These are phyloP conservation scores for Phytophthora citrophthora DNA, from an alignment of 352 stramenopile species.

Conservation along the genomic window DNA sequence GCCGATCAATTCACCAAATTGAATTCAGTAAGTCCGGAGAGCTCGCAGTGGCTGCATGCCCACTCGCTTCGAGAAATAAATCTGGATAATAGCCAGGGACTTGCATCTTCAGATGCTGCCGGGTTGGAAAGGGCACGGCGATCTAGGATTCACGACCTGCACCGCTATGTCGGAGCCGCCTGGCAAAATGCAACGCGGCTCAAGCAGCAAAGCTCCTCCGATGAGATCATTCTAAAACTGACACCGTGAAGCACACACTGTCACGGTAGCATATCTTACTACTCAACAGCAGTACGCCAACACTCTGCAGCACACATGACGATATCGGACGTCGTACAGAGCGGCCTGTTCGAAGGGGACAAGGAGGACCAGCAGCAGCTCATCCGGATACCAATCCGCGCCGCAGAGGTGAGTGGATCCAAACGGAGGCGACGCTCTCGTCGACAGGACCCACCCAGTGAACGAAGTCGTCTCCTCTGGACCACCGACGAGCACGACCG, in stretches of 20 bases:
- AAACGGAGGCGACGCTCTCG: conserved; percentile 21
- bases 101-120: conserved; percentile 24
- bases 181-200: conserved; percentile 27
- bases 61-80: conserved; percentile 30
- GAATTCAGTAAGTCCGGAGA: not conserved
- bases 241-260: conserved; percentile 12
- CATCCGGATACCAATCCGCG: conserved; percentile 29
- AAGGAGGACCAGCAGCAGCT: conserved; percentile 30
- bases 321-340: conserved; percentile 30
- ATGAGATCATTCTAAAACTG: conserved; percentile 24
- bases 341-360: conserved; percentile 21
- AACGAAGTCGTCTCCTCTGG: conserved; percentile 36
- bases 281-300: conserved; percentile 1
- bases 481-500: conserved; percentile 44
- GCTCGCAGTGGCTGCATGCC: conserved; percentile 7
- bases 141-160: not conserved
- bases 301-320: conserved; percentile 17
- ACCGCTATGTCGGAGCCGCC: conserved; percentile 5
- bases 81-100: conserved; percentile 34
- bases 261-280: not conserved
- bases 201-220: not conserved
- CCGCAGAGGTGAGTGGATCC: conserved; percentile 3
- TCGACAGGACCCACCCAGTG: conserved; percentile 18
- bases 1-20: conserved; percentile 20
- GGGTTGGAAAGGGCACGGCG: conserved; percentile 17